Percentiles rank a stretch among this genome's conserved stretches.
phyloP scores from a whole-genome alignment of 2,329 filamentous ascomycete genomes.

The Colletotrichum cordylinicola region DNA sequence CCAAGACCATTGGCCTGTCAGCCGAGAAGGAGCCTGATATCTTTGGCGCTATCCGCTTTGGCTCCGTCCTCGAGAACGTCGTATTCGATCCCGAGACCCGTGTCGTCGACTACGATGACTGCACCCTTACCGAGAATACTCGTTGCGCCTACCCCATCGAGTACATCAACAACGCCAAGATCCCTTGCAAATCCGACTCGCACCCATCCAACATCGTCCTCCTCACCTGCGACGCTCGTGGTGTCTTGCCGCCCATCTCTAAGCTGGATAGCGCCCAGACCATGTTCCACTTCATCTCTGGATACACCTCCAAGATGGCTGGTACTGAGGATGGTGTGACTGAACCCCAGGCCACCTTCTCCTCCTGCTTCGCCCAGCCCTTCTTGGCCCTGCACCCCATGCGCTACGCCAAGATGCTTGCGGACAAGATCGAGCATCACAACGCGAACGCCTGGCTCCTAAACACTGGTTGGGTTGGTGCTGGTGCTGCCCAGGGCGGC shows the following conservation, averaged over 20 bases:
- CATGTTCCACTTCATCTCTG: constrained; percentile 99
- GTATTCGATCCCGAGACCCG: constrained; percentile 93
- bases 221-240: constrained; percentile 95
- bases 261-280: constrained; percentile 94
- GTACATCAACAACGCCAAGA: constrained; percentile 99
- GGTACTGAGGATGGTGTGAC: constrained; percentile 97
- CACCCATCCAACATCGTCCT: constrained; percentile 97
- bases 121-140: constrained; percentile 96
- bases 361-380: constrained; percentile 97
- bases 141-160: constrained; percentile 98
- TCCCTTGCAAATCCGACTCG: constrained; percentile 85
- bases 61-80: constrained; percentile 97
- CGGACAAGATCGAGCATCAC: constrained; percentile 96
- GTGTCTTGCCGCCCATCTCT: constrained; percentile 96
- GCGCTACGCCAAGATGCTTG: constrained; percentile 98
- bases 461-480: constrained; percentile 97
- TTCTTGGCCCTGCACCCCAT: constrained; percentile 99
- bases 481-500: constrained; percentile 87
- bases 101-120: constrained; percentile 93
- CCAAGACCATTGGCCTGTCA: constrained; percentile 96
- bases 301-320: constrained; percentile 99
- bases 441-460: constrained; percentile 97
- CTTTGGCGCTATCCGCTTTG: constrained; percentile 93
- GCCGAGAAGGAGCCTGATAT: constrained; percentile 99
- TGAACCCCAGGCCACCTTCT: constrained; percentile 98